Conservation (phyloP, 352 stramenopile species). For the Pythium pectinolyticum region DNA sequence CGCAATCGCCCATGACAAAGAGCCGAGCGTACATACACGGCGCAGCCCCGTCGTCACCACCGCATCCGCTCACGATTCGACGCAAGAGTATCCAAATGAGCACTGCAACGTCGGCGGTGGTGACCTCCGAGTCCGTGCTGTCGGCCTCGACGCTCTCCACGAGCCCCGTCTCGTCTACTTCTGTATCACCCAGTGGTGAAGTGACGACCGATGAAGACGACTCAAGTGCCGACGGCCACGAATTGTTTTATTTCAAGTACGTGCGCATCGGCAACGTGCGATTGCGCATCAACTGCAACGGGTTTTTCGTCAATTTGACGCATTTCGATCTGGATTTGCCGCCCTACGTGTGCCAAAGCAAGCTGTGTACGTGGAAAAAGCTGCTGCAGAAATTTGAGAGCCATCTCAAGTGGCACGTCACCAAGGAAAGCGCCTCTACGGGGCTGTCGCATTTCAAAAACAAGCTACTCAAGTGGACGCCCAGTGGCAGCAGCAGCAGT, state of each 20-base stretch:
- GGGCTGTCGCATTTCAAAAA: constrained; percentile 87
- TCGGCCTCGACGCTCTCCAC: constrained; percentile 6
- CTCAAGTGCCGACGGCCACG: constrained; percentile 49
- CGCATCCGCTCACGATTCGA: constrained; percentile 2
- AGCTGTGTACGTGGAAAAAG: constrained; percentile 81
- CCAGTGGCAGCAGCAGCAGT: too few relatives aligned
- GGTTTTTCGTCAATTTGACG: constrained; percentile 84
- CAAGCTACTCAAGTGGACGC: constrained; percentile 81
- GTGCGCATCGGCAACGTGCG: constrained; percentile 78
- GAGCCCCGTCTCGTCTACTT: neutral
- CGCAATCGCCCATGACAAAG: constrained; percentile 15
- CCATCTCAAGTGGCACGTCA: constrained; percentile 81
- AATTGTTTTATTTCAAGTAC: constrained; percentile 89
- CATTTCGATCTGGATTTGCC: constrained; percentile 78
- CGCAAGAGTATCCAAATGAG: constrained; percentile 27
- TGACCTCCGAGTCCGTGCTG: constrained; percentile 19
- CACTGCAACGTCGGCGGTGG: too few relatives aligned
- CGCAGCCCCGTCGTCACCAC: constrained; percentile 14
- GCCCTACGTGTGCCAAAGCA: constrained; percentile 78
- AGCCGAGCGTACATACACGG: constrained; percentile 13
- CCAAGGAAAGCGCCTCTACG: constrained; percentile 78
- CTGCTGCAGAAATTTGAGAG: constrained; percentile 82
- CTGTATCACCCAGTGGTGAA: neutral
- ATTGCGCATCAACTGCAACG: constrained; percentile 80
- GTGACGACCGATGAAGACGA: constrained; percentile 50